Base-by-base conservation (phyloP, 192 early-diverging fungal genomes). In the Chytriomyces hyalinus region DNA sequence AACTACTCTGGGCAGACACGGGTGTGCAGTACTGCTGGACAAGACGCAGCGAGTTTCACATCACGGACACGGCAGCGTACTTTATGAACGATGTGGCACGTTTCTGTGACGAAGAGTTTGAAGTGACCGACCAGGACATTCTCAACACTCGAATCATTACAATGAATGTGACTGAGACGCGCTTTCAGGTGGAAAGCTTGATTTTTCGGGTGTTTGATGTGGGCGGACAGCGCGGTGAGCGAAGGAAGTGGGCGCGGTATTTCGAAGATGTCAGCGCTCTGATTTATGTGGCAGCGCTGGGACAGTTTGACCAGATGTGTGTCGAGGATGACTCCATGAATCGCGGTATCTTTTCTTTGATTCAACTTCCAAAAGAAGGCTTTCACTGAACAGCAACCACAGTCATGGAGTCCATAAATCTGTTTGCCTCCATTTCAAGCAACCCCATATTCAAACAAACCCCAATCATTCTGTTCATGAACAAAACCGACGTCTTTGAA, bases 231-330 rank as follows among this genome's bases (percentile, higher is more conserved):
- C 91, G 97, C 45, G 94, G 94, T 51, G 95, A 98, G 87, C 90
- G 97, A 78, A 97, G 97, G 78, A 97, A 97, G 86, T 97, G 97
- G 97, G 96, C 97, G 73, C 96, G 95, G 84, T 97, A 95, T 78
- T 98, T 98, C 75, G 97, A 98, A 77, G 93, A 96, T 78, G 96
- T 97, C 15, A 95, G 93, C 1, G 93, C 94, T 7, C 95, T 98
- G 72, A 87, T 98, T 46, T 98, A 97, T 84, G 82, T 98, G 75
- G 96, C 96, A 22, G 97, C 97, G 26, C 96, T 97, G 67, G 91
- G 89, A 47, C 93, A 95, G 85, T 98, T 96, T 76, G 96, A 98
- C 85, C 97, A 98, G 83, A 86, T 94, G 7, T 83, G 97, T 28
- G 90, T 67, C 36, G 78, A 77, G 20, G 76, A 77, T 62, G 46